Conservation (phyloP, 352 stramenopile species). For the Phytophthora litchii region DNA sequence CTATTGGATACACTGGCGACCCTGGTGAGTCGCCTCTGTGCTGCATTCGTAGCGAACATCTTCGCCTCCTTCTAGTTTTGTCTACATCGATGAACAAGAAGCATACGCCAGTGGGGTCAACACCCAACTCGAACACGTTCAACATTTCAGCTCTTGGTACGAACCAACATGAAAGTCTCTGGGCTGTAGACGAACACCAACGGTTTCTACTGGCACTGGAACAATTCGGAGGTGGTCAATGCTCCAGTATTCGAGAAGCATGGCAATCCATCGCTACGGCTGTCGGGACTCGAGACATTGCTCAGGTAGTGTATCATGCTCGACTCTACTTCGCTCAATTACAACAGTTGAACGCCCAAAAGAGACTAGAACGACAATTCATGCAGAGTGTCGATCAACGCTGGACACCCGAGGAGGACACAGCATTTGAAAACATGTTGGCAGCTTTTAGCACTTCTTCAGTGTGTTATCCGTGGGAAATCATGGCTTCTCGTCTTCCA, state of each 20-base stretch:
- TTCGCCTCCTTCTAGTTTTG: background rate
- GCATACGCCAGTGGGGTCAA: constrained; percentile 1
- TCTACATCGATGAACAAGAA: constrained; percentile 30
- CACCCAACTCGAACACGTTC: constrained; percentile 28
- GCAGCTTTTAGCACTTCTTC: constrained; percentile 40
- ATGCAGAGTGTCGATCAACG: constrained; percentile 61
- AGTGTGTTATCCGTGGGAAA: constrained; percentile 65
- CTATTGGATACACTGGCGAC: too few relatives aligned
- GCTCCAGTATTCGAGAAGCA: constrained; percentile 40
- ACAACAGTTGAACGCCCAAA: constrained; percentile 46
- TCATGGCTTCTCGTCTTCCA: constrained; percentile 57
- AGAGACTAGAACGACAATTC: constrained; percentile 49
- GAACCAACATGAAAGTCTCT: constrained; percentile 33
- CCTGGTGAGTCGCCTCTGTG: constrained; percentile 12
- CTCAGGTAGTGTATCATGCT: constrained; percentile 54
- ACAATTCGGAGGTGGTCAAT: constrained; percentile 55
- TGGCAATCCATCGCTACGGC: constrained; percentile 67
- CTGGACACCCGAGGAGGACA: constrained; percentile 73
- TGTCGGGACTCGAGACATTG: constrained; percentile 55
- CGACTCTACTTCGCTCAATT: constrained; percentile 60
- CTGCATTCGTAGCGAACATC: constrained; percentile 1
- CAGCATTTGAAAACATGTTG: constrained; percentile 68
- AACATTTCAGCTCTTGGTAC: constrained; percentile 18
- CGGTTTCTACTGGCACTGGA: constrained; percentile 74
- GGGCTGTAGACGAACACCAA: constrained; percentile 67